Percentiles rank a stretch among this genome's conserved stretches.
Conservation (phyloP, 2,329 filamentous ascomycete genomes). For the Fusarium austroafricanum region DNA sequence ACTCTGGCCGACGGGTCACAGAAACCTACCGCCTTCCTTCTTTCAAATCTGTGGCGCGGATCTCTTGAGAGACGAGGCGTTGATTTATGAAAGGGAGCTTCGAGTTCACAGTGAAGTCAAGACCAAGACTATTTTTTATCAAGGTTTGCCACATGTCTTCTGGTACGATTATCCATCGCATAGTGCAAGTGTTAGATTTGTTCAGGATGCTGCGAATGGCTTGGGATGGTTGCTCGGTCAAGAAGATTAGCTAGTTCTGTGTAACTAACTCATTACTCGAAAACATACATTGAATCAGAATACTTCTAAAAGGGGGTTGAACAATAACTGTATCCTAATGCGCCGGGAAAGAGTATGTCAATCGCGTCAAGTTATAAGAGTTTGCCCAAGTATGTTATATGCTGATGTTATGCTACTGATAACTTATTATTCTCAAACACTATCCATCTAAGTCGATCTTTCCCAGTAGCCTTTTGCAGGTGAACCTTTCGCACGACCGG, state of each 20-base stretch:
- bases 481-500: too few species aligned
- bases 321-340: too few species aligned
- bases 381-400: too few species aligned
- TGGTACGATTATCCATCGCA: slow-evolving; percentile 1
- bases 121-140: neutral
- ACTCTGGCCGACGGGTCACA: neutral
- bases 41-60: neutral
- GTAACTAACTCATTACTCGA: too few species aligned
- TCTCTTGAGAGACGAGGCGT: neutral
- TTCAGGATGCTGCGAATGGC: neutral
- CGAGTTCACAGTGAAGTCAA: fast-evolving
- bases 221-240: neutral
- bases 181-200: neutral
- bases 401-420: too few species aligned
- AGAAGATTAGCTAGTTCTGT: neutral
- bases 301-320: too few species aligned
- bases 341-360: too few species aligned
- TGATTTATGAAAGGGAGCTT: neutral
- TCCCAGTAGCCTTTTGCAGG: too few species aligned
- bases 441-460: too few species aligned
- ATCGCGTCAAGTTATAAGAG: too few species aligned
- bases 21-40: neutral
- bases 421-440: too few species aligned
- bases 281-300: too few species aligned
- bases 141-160: neutral